phyloP scores from a whole-genome alignment of 495 filamentous ascomycete genomes.

The Penicillium turbatum region DNA sequence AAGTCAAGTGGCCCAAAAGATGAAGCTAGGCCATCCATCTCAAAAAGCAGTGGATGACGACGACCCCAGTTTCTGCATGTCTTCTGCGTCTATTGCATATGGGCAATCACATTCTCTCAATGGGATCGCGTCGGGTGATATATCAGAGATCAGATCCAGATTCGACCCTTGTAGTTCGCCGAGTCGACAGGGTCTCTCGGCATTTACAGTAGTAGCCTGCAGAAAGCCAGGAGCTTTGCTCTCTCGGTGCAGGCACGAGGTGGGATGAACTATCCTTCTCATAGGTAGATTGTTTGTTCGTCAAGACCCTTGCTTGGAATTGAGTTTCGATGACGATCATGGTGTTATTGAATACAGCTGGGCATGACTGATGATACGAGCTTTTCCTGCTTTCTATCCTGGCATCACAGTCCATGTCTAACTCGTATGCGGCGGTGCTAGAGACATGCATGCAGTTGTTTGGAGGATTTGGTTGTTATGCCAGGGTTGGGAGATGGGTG shows the following conservation, averaged over 20 bases:
- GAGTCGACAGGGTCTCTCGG: not conserved
- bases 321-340: conserved; percentile 1
- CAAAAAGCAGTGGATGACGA: not conserved
- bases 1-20: not conserved
- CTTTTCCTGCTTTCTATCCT: not conserved
- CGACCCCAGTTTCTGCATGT: conserved; percentile 5
- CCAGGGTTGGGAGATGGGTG: not conserved
- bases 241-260: conserved; percentile 14
- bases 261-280: not conserved
- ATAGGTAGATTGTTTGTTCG: not conserved
- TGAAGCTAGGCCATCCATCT: not conserved
- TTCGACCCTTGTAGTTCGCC: not conserved
- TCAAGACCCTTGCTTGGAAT: conserved; percentile 1
- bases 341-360: not conserved
- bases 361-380: too few species aligned
- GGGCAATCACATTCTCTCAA: conserved; percentile 16
- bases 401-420: not conserved
- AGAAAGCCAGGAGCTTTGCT: conserved; percentile 12
- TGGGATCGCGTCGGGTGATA: not conserved
- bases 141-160: not conserved
- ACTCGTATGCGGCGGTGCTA: not conserved
- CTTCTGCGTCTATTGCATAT: conserved; percentile 24
- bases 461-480: not conserved
- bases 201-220: conserved; percentile 4
- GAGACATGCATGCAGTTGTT: conserved; percentile 1